Evolutionary conservation across 139 green algal species (phyloP), one percentile per base, ranked within the genome.

Genomic region (Desmodesmus armatus): DNA sequence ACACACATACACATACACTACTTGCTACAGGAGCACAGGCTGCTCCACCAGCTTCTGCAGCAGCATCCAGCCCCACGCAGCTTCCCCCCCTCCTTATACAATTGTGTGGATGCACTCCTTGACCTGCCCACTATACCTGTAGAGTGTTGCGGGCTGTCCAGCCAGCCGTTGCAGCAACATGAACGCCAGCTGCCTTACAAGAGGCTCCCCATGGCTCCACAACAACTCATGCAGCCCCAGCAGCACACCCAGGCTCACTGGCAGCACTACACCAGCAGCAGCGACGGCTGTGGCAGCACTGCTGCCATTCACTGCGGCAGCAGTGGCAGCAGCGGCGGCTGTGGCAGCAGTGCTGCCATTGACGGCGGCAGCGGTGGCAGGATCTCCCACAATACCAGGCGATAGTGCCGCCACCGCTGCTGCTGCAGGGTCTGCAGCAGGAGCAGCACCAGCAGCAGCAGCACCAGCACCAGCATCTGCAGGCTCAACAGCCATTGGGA

Each of bases 91-190:
- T n/a, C n/a, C n/a, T n/a, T n/a, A n/a, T n/a, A n/a, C n/a, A n/a
- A n/a, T n/a, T n/a, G n/a, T n/a, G n/a, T n/a, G n/a, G n/a, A n/a
- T n/a, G n/a, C n/a, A n/a, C 53, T 65, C 53, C 53, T 65, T 23
- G n/a, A n/a, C n/a, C n/a, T n/a, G n/a, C n/a, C n/a, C n/a, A 44
- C 33, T n/a, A 27, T 13, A 79, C 80, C 82, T 63, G 82, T 82
- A 82, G 58, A 87, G 58, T 33, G 82, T 87, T 35, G 82, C 40
- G 13, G 82, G 82, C 41, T 82, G 71, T 11, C 82, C 82, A 0
- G 55, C 82, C 15, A 87, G n/a, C 31, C 41, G 53, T 58, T 87
- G 82, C 82, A 87, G 82, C 53, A 82, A 15, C 82, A 82, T 82
- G 31, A 87, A 87, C 7, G 82, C 60, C 71, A 87, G 41, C 82